Evolutionary conservation across 2,329 filamentous ascomycete genomes (phyloP).

Genomic region (Calonectria leucothoes): DNA sequence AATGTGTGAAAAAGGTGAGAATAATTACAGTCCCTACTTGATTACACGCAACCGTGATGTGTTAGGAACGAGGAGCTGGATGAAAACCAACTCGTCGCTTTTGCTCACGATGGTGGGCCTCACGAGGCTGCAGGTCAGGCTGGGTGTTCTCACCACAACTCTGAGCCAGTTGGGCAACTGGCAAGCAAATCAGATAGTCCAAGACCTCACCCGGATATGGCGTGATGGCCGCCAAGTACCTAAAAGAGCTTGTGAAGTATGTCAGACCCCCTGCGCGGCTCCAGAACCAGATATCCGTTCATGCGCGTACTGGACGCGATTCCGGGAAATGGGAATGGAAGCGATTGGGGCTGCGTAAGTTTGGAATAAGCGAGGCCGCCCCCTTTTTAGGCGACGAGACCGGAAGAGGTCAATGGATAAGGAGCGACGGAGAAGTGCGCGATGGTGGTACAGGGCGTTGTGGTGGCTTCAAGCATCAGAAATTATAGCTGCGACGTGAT

Average conservation of each 20-base stretch:
- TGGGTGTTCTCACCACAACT: not conserved
- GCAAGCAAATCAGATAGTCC: constrained; percentile 10
- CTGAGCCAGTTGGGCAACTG: not conserved
- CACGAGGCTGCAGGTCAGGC: not conserved
- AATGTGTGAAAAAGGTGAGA: constrained; percentile 4
- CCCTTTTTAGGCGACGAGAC: constrained; percentile 1
- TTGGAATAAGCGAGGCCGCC: constrained; percentile 1
- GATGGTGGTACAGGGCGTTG: constrained; percentile 17
- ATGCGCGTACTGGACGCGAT: constrained; percentile 10
- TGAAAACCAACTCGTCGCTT: not conserved
- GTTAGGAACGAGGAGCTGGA: not conserved
- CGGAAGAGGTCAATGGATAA: constrained; percentile 2
- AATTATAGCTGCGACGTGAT: constrained; percentile 14
- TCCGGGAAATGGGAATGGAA: not conserved
- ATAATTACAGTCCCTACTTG: constrained; percentile 16
- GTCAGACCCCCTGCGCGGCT: constrained; percentile 14
- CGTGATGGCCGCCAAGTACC: constrained; percentile 23
- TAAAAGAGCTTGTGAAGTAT: constrained; percentile 20
- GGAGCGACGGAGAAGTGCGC: not conserved
- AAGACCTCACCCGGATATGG: constrained; percentile 25
- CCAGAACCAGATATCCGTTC: constrained; percentile 8
- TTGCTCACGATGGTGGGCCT: not conserved
- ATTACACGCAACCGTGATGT: not conserved
- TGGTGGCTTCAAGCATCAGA: constrained; percentile 22
- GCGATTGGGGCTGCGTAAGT: constrained; percentile 9